Evolutionary conservation across 371 early-diverging fungal species (phyloP).

Genomic region (Mortierella sp.): DNA sequence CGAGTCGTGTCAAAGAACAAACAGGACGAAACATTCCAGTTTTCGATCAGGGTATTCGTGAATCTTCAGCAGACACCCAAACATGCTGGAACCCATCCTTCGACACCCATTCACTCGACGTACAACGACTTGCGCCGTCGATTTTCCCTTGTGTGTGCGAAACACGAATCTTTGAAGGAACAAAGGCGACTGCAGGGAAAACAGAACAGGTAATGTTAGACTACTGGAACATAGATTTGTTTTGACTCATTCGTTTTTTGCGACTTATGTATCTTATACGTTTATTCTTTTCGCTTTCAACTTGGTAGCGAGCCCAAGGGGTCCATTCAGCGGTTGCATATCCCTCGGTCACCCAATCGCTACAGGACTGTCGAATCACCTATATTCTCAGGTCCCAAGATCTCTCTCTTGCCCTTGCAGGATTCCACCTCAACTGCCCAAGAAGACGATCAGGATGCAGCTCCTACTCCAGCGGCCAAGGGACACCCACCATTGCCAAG

Average conservation of each 20-base stretch:
- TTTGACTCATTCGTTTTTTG: not conserved
- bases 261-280: not conserved
- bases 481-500: not conserved
- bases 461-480: not conserved
- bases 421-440: not conserved
- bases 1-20: conserved; percentile 1
- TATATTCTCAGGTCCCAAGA: no score
- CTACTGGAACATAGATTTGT: no score
- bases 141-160: not conserved
- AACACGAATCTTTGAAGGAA: no score
- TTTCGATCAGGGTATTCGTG: conserved; percentile 4
- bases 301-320: not conserved
- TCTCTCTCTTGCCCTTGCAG: not conserved
- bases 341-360: not conserved
- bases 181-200: no score
- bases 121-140: not conserved
- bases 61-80: conserved; percentile 1
- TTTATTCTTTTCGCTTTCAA: not conserved
- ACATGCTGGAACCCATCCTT: no score
- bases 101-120: no score
- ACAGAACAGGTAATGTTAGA: no score
- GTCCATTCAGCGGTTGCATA: not conserved
- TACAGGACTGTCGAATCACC: conserved; percentile 12
- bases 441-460: not conserved
- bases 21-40: not conserved